These are phyloP conservation scores for Corniculantispora saksenae DNA, from an alignment of 2,329 filamentous ascomycete genomes.

Conservation along the genomic window DNA sequence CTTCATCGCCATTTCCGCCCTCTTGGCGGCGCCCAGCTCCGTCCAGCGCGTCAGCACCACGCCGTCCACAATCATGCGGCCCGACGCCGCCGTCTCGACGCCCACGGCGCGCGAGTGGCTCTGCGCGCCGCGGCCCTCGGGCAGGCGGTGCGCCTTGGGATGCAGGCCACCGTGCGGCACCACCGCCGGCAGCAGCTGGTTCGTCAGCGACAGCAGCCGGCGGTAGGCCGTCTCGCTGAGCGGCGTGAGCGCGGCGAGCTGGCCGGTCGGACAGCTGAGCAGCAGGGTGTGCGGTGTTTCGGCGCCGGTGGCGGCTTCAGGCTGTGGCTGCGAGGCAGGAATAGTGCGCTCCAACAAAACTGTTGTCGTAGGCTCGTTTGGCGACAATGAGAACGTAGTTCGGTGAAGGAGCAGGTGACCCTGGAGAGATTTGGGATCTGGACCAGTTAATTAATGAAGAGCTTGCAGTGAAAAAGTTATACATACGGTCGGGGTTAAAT, in stretches of 20 bases:
- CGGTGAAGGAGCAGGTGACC: slow-evolving; percentile 85
- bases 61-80: slow-evolving; percentile 75
- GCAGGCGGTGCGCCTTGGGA: slow-evolving; percentile 72
- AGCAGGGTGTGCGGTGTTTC: slow-evolving; percentile 55
- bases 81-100: slow-evolving; percentile 59
- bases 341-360: slow-evolving; percentile 72
- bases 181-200: slow-evolving; percentile 75
- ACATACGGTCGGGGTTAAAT: slow-evolving; percentile 90
- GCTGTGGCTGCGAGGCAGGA: slow-evolving; percentile 39
- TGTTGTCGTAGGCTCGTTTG: slow-evolving; percentile 73
- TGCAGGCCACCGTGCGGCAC: slow-evolving; percentile 80
- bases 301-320: slow-evolving; percentile 28
- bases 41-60: slow-evolving; percentile 72
- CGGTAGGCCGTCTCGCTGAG: slow-evolving; percentile 81
- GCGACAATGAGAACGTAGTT: slow-evolving; percentile 82
- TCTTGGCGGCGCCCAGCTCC: slow-evolving; percentile 70
- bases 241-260: slow-evolving; percentile 74
- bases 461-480: slow-evolving; percentile 26
- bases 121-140: slow-evolving; percentile 47
- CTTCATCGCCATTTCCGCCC: slow-evolving; percentile 71
- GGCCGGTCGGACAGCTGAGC: slow-evolving; percentile 73
- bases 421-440: slow-evolving; percentile 89
- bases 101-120: slow-evolving; percentile 42
- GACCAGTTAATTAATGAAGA: not conserved
- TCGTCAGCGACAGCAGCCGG: slow-evolving; percentile 77